Evolutionary conservation across 345 rosid species (phyloP), one percentile per base, ranked within the genome.

Genomic region (Capsella bursapastoris): DNA sequence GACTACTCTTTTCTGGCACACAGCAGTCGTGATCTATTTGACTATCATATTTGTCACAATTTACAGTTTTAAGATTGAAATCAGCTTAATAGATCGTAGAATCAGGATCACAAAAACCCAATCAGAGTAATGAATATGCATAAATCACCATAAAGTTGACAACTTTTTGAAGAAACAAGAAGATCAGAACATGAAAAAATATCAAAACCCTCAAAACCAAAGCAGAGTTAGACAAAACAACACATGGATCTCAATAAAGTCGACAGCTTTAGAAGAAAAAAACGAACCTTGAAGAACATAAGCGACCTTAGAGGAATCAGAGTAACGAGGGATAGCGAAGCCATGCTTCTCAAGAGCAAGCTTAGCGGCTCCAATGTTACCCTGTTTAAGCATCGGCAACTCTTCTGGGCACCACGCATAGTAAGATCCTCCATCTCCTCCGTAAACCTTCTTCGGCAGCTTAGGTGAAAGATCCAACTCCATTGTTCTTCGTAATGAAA

Each of bases 341-440:
- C 98, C 98, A 57, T 87, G 25, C 80, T 88, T 86, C 80, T 81
- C 84, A 18, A 94, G 97, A 50, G 80, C 82, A 44, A 94, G 94
- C 77, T 94, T 91, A 7, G 95, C 89, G 0, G 98, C 97, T 11
- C 96, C 98, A 38, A 94, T 91, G 83, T 90, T 91, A 1, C 90
- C 97, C 32, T 83, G 65, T 11, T 81, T 77, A 7, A 94, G 82
- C 98, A 94, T 94, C 2, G 96, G 88, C 15, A 94, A 80, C 27
- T 94, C 97, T 7, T 72, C 7, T 0, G 98, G 97, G 66, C 79
- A 77, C 98, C 98, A 94, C 0, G 97, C 83, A 8, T 12, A 73
- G 84, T 91, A 94, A 5, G 96, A 87, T 1, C 98, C 96, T 14
- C 96, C 97, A 50, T 85, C 81, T 25, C 88, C 86, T 34, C 93